phyloP scores from a whole-genome alignment of 192 early-diverging fungal genomes.

The Backusella westeae region DNA sequence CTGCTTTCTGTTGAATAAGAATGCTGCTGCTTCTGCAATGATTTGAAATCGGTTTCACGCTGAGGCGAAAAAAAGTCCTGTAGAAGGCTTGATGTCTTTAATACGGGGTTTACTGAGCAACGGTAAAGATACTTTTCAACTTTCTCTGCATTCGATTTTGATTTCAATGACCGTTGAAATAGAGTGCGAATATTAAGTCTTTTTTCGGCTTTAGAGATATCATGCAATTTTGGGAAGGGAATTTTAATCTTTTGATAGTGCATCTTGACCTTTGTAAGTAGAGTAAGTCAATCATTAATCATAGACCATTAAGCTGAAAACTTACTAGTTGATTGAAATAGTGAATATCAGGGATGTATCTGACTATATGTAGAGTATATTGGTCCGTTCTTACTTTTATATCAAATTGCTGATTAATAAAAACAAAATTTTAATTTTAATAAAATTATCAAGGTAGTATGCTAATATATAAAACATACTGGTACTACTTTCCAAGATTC shows the following conservation, averaged over 20 bases:
- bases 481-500: constrained; percentile 11
- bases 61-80: constrained; percentile 44
- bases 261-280: constrained; percentile 4
- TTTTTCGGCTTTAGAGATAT: constrained; percentile 33
- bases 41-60: constrained; percentile 38
- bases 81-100: constrained; percentile 37
- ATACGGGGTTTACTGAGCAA: constrained; percentile 32
- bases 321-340: constrained; percentile 51
- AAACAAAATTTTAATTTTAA: neutral
- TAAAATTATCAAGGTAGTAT: neutral
- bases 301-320: no score
- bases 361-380: constrained; percentile 33
- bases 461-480: neutral
- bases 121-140: constrained; percentile 44
- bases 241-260: constrained; percentile 39
- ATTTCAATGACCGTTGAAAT: neutral
- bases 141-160: constrained; percentile 40
- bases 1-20: neutral
- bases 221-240: constrained; percentile 31
- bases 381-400: constrained; percentile 34
- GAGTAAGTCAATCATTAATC: neutral
- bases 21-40: neutral
- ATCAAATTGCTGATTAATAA: constrained; percentile 36
- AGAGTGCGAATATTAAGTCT: constrained; percentile 29
- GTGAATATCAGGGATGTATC: constrained; percentile 48